Evolutionary conservation across 2,329 filamentous ascomycete genomes (phyloP).

Genomic region (Penicillium capsulatum): DNA sequence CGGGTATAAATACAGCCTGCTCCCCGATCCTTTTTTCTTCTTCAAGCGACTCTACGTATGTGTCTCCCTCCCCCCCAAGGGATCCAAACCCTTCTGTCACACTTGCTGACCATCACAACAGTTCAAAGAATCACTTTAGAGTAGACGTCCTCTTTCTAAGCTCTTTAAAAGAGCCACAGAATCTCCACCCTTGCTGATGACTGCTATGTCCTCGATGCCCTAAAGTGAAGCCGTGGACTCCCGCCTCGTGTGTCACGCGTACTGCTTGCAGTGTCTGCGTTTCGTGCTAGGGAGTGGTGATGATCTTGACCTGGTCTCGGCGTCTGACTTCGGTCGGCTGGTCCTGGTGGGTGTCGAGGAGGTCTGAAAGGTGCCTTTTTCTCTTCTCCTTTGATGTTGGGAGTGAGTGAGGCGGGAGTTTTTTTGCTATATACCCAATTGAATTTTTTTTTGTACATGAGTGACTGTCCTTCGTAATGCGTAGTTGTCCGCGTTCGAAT

Average conservation of each 20-base stretch:
- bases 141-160: conserved; percentile 86
- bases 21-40: conserved; percentile 28
- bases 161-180: conserved; percentile 90
- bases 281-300: conserved; percentile 81
- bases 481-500: no score
- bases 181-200: conserved; percentile 93
- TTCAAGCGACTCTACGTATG: conserved; percentile 46
- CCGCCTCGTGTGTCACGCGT: conserved; percentile 35
- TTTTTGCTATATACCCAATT: no score
- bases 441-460: no score
- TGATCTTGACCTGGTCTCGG: conserved; percentile 79
- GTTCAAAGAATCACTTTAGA: conserved; percentile 93
- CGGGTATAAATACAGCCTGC: conserved; percentile 28
- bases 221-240: conserved; percentile 73
- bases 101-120: conserved; percentile 29
- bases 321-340: conserved; percentile 72
- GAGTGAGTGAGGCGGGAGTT: neutral
- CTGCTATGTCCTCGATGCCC: conserved; percentile 73
- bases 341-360: conserved; percentile 78
- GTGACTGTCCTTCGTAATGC: no score
- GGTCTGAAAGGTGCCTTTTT: conserved; percentile 71
- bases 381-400: conserved; percentile 46
- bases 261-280: conserved; percentile 33
- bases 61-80: conserved; percentile 26
- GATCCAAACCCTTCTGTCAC: conserved; percentile 16